Evolutionary conservation across 805 yeast species (phyloP).

Genomic region (Ogataea populi-albae): DNA sequence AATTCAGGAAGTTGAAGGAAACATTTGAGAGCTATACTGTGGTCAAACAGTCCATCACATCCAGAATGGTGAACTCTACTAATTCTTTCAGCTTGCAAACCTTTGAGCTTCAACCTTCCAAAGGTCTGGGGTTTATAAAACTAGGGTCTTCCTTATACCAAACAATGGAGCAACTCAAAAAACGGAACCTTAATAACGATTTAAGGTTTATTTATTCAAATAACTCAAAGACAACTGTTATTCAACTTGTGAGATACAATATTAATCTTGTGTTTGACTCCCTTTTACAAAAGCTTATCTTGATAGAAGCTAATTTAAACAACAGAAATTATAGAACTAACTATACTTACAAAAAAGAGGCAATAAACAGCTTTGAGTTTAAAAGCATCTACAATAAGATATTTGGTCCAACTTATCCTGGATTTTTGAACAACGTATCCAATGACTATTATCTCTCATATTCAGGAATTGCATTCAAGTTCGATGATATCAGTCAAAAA

Average conservation of each 20-base stretch:
- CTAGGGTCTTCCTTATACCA: constrained; percentile 28
- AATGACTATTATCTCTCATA: constrained; percentile 46
- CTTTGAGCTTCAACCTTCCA: constrained; percentile 24
- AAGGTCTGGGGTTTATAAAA: constrained; percentile 25
- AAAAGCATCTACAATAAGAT: constrained; percentile 50
- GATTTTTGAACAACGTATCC: constrained; percentile 31
- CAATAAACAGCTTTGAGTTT: constrained; percentile 29
- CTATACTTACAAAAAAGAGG: constrained; percentile 23
- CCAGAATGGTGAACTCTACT: too few relatives aligned
- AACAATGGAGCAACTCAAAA: constrained; percentile 14
- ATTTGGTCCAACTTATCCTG: constrained; percentile 65
- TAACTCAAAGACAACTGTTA: constrained; percentile 14
- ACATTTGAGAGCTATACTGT: too few relatives aligned
- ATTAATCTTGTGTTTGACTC: constrained; percentile 29
- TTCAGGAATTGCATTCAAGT: constrained; percentile 55
- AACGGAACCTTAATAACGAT: constrained; percentile 15
- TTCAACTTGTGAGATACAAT: constrained; percentile 21
- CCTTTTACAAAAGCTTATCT: constrained; percentile 22
- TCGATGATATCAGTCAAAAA: constrained; percentile 25
- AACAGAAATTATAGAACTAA: constrained; percentile 13
- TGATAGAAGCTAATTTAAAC: constrained; percentile 25
- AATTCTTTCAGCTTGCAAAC: constrained; percentile 6
- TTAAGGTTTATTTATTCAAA: constrained; percentile 23
- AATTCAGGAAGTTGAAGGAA: too few relatives aligned
- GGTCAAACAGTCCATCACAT: too few relatives aligned